Evolutionary conservation across 2,329 filamentous ascomycete genomes (phyloP), one percentile per base, ranked within the genome.

Genomic region (Podosphaera fusca): DNA sequence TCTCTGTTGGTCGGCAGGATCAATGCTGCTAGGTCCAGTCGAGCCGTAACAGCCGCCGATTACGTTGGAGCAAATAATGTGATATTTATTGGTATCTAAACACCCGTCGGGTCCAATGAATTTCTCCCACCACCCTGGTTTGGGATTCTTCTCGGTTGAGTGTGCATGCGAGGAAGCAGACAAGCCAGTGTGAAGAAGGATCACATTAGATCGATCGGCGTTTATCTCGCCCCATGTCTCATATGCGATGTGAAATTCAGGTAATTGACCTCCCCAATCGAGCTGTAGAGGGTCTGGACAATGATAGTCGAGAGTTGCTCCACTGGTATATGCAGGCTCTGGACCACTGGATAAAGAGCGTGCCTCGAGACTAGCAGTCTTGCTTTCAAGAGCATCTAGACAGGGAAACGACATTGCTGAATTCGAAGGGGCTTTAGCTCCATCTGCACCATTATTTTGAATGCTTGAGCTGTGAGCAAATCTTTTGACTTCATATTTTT

Each of bases 111-210:
- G 85, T 0, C 92, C 92, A 65, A 98, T 96, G 68, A 98, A 98
- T 69, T 85, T 90, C 71, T 98, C 92, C 92, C 92, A 98, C 92
- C 92, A 98, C 2, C 92, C 92, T 0, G 88, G 84, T 68, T 89
- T 85, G 0, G 86, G 78, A 68, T 98, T 98, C 8, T 75, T 73
- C 56, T 79, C 75, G n/a, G 90, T 96, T 58, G 88, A 95, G 67
- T 89, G 89, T 1, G 92, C 92, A 71, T 98, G 92, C 58, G 89
- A 96, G 5, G 89, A 95, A n/a, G 92, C 92, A 0, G 89, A 95
- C 4, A 98, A 76, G 7, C 92, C 92, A 0, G 92, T 98, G 68
- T 96, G 88, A 1, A 98, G 72, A 7, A 98, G 76, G 60, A 98
- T 92, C 3, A 82, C 88, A 69, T 98, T 98, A 67, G 80, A 87